A percentile compares a stretch with the other conserved stretches of the same genome.
Evolutionary conservation across 2,329 filamentous ascomycete species (phyloP).

Genomic region (Neofusicoccum laricinum): DNA sequence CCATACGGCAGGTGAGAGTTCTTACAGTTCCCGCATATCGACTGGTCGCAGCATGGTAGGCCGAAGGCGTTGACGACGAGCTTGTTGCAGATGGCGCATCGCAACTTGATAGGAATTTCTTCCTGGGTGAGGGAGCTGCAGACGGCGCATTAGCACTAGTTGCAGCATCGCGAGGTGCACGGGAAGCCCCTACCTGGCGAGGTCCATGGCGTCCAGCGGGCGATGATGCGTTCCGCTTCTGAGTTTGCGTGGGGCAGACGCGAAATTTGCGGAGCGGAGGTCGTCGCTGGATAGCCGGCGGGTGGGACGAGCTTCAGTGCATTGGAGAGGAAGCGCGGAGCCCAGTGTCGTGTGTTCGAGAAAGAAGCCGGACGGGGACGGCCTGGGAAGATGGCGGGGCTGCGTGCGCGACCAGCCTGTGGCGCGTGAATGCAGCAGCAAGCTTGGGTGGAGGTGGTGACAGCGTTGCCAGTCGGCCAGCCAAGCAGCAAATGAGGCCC

Average conservation of each 20-base stretch:
- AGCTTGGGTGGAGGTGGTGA: neutral
- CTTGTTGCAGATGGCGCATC: slow-evolving; percentile 90
- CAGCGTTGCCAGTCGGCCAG: slow-evolving; percentile 1
- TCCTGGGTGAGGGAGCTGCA: slow-evolving; percentile 67
- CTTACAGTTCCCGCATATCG: slow-evolving; percentile 87
- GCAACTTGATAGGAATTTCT: slow-evolving; percentile 92
- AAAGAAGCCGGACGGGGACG: neutral
- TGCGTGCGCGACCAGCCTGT: slow-evolving; percentile 9
- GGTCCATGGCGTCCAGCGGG: slow-evolving; percentile 19
- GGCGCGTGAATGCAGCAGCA: slow-evolving; percentile 2
- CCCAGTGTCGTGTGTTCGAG: neutral
- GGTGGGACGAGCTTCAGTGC: slow-evolving; percentile 9
- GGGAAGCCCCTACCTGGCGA: slow-evolving; percentile 24
- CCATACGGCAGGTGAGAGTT: neutral
- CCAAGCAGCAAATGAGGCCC: slow-evolving; percentile 10
- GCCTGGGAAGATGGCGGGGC: neutral
- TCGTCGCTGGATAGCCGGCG: slow-evolving; percentile 11
- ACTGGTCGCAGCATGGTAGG: slow-evolving; percentile 90
- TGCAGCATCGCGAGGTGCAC: slow-evolving; percentile 21
- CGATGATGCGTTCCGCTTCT: neutral
- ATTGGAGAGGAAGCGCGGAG: slow-evolving; percentile 1
- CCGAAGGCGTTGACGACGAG: slow-evolving; percentile 88
- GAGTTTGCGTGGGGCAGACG: slow-evolving; percentile 4
- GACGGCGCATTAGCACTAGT: slow-evolving; percentile 10
- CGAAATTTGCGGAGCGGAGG: slow-evolving; percentile 14